Evolutionary conservation across 225 moss, liverwort and hornwort species (phyloP).

Genomic region (Climacium dendroides): DNA sequence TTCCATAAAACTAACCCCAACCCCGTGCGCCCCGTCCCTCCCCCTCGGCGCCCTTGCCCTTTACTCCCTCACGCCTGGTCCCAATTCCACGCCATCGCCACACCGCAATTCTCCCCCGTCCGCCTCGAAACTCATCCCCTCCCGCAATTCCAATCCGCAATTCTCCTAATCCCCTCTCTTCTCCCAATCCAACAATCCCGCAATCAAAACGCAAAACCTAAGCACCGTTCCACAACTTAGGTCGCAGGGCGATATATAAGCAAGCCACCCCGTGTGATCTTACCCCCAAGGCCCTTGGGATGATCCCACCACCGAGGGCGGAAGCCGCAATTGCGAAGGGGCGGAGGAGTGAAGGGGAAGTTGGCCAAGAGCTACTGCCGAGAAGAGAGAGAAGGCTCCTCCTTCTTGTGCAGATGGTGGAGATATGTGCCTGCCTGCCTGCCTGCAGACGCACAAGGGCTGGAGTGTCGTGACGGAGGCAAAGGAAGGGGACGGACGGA

Average conservation of each 20-base stretch:
- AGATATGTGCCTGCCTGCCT: not conserved
- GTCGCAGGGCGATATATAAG: not conserved
- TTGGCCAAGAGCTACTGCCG: not conserved
- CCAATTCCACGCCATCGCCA: conserved; percentile 17
- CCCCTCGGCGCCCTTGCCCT: conserved; percentile 31
- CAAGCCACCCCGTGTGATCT: not conserved
- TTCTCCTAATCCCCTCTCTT: not conserved
- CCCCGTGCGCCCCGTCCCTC: conserved; percentile 26
- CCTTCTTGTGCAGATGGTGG: not conserved
- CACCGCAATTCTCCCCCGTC: not conserved
- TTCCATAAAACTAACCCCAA: conserved; percentile 99
- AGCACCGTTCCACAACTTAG: not conserved
- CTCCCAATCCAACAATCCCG: not conserved
- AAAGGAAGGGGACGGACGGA: not conserved
- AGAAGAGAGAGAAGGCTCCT: not conserved
- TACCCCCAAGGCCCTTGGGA: not conserved
- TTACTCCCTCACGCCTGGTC: conserved; percentile 9
- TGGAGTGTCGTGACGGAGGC: not conserved
- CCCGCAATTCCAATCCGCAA: not conserved
- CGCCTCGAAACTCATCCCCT: conserved; percentile 5
- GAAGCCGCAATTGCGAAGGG: not conserved
- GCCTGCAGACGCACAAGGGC: not conserved
- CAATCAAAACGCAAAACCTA: not conserved
- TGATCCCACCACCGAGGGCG: not conserved
- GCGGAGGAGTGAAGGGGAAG: not conserved